Percentiles rank a stretch among this genome's conserved stretches.
These are phyloP conservation scores for Paspalum vaginatum DNA, from an alignment of 176 grass and related monocot genomes.

Conservation along the genomic window DNA sequence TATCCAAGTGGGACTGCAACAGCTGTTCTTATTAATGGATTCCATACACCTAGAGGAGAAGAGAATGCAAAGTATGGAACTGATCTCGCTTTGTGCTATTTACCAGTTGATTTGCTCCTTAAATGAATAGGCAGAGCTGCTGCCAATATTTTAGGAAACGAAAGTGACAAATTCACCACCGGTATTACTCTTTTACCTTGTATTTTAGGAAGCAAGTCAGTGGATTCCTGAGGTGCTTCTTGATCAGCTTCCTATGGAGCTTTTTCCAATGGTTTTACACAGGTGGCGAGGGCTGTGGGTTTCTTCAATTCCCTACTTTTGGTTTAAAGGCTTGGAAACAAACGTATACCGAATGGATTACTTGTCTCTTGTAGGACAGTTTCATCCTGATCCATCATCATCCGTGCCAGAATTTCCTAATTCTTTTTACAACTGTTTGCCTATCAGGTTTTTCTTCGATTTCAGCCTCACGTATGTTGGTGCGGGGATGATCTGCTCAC, in stretches of 20 bases:
- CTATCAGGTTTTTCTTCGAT: constrained; percentile 81
- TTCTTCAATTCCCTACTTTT: constrained; percentile 89
- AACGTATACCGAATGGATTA: constrained; percentile 51
- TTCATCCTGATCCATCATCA: constrained; percentile 13
- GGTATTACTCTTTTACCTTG: not conserved
- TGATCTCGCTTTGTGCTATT: not conserved
- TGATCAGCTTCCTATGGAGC: constrained; percentile 78
- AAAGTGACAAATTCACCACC: not conserved
- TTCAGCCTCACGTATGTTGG: constrained; percentile 91
- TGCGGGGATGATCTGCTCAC: constrained; percentile 90
- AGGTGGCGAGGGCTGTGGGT: constrained; percentile 76
- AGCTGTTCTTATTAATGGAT: constrained; percentile 91
- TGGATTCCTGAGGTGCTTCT: constrained; percentile 68
- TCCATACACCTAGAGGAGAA: constrained; percentile 87
- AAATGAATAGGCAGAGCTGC: not conserved
- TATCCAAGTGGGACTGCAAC: constrained; percentile 93
- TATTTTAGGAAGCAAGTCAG: constrained; percentile 67
- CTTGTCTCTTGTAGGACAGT: not conserved
- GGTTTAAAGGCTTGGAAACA: constrained; percentile 91
- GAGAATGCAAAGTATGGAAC: constrained; percentile 65
- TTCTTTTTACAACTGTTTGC: not conserved
- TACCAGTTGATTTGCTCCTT: not conserved
- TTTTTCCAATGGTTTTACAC: constrained; percentile 97
- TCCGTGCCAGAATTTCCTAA: not conserved
- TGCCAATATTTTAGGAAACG: not conserved